These are phyloP conservation scores for Fonsecaea pedrosoi DNA, from an alignment of 2,329 filamentous ascomycete genomes.

Conservation along the genomic window DNA sequence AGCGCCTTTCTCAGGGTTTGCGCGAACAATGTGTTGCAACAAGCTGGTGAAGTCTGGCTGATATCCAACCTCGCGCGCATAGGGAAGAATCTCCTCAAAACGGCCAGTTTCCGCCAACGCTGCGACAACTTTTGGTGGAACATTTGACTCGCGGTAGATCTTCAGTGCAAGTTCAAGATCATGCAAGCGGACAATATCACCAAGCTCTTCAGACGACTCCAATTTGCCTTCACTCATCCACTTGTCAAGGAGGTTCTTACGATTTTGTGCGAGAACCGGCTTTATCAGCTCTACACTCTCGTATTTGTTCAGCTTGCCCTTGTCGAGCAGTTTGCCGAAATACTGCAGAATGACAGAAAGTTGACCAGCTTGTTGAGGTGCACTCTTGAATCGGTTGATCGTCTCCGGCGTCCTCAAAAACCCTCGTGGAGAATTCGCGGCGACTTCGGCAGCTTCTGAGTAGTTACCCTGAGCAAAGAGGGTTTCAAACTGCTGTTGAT, in stretches of 20 bases:
- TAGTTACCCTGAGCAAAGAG: conserved; percentile 81
- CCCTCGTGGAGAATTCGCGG: conserved; percentile 92
- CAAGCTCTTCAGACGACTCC: conserved; percentile 93
- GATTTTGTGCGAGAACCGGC: conserved; percentile 89
- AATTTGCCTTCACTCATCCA: conserved; percentile 97
- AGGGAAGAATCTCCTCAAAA: conserved; percentile 95
- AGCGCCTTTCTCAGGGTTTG: conserved; percentile 89
- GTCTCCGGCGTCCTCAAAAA: conserved; percentile 94
- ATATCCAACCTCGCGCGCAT: conserved; percentile 83
- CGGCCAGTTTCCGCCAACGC: conserved; percentile 94
- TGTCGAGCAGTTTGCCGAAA: conserved; percentile 95
- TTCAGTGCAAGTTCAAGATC: conserved; percentile 85
- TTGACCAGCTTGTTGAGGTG: conserved; percentile 74
- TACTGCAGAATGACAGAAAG: conserved; percentile 96
- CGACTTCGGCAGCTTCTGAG: conserved; percentile 89
- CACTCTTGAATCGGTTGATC: conserved; percentile 92
- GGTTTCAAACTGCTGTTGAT: conserved; percentile 90
- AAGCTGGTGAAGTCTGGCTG: conserved; percentile 94
- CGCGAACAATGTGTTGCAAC: conserved; percentile 87
- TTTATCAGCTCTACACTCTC: conserved; percentile 93
- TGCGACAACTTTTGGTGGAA: conserved; percentile 91
- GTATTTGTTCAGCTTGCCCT: conserved; percentile 88
- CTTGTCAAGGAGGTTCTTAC: conserved; percentile 95
- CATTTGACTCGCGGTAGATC: conserved; percentile 90
- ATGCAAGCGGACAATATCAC: conserved; percentile 88